phyloP scores from a whole-genome alignment of 2,329 filamentous ascomycete species.

The Fusarium nygamai region DNA sequence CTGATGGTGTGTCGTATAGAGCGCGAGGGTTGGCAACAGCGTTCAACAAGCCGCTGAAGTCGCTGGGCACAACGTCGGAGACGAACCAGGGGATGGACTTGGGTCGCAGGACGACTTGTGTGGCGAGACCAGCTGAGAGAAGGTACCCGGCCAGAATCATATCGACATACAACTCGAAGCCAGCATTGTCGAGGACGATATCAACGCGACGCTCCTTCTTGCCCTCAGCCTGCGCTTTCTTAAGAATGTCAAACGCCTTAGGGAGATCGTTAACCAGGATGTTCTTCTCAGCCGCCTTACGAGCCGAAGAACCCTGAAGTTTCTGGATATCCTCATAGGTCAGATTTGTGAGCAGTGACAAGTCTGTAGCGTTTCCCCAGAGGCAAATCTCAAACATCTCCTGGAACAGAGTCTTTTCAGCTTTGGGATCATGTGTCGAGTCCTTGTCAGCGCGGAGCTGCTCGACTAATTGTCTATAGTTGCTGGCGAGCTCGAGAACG shows the following conservation, averaged over 20 bases:
- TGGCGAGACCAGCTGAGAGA: slow-evolving; percentile 84
- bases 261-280: slow-evolving; percentile 89
- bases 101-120: slow-evolving; percentile 86
- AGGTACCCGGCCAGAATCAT: slow-evolving; percentile 92
- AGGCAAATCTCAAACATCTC: slow-evolving; percentile 98
- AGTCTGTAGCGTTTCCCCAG: slow-evolving; percentile 96
- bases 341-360: slow-evolving; percentile 88
- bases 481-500: slow-evolving; percentile 81
- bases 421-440: slow-evolving; percentile 67
- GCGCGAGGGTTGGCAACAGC: slow-evolving; percentile 79
- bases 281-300: slow-evolving; percentile 89
- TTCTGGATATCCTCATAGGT: slow-evolving; percentile 98
- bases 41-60: slow-evolving; percentile 84
- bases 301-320: slow-evolving; percentile 86
- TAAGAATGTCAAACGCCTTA: slow-evolving; percentile 74
- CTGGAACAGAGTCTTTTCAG: slow-evolving; percentile 81
- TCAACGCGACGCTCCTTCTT: slow-evolving; percentile 82
- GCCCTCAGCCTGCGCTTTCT: slow-evolving; percentile 69
- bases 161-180: slow-evolving; percentile 97
- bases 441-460: slow-evolving; percentile 68
- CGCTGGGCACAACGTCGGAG: slow-evolving; percentile 87
- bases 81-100: slow-evolving; percentile 99
- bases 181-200: slow-evolving; percentile 95
- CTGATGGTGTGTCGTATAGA: slow-evolving; percentile 81
- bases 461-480: slow-evolving; percentile 77